These are phyloP conservation scores for Pinus albicaulis DNA, from an alignment of 75 land plant species.

Conservation along the genomic window DNA sequence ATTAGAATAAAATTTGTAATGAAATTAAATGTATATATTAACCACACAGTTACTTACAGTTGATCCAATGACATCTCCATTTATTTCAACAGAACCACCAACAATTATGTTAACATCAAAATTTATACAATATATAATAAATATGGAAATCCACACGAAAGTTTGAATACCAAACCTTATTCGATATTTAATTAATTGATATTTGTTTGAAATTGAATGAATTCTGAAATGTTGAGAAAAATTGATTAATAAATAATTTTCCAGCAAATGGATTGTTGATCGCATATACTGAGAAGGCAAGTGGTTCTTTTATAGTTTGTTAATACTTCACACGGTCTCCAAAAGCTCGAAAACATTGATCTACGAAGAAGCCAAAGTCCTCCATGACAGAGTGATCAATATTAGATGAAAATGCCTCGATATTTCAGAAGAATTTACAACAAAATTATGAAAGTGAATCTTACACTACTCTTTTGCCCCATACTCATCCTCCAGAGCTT, in stretches of 20 bases:
- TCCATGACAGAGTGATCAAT: not conserved
- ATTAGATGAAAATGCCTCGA: too few relatives aligned
- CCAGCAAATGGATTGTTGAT: too few relatives aligned
- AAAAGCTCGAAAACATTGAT: constrained; percentile 3
- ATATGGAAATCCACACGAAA: too few relatives aligned
- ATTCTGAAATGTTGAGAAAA: too few relatives aligned
- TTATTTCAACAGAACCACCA: not conserved
- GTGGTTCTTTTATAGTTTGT: constrained; percentile 5
- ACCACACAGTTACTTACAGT: not conserved
- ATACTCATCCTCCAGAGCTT: constrained; percentile 20
- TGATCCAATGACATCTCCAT: not conserved
- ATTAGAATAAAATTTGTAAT: not conserved
- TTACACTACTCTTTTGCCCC: constrained; percentile 20
- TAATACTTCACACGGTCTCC: constrained; percentile 19
- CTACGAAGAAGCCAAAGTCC: not conserved
- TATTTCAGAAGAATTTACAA: too few relatives aligned
- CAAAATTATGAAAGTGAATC: not conserved
- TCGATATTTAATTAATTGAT: too few relatives aligned
- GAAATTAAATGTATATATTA: not conserved
- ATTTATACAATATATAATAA: too few relatives aligned
- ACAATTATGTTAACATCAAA: not conserved
- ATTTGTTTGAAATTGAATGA: too few relatives aligned
- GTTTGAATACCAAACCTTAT: too few relatives aligned
- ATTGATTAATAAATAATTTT: too few relatives aligned
- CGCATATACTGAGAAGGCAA: not conserved